Evolutionary conservation across 208 protist genomes (phyloP).

Genomic region (Leishmania arabica): DNA sequence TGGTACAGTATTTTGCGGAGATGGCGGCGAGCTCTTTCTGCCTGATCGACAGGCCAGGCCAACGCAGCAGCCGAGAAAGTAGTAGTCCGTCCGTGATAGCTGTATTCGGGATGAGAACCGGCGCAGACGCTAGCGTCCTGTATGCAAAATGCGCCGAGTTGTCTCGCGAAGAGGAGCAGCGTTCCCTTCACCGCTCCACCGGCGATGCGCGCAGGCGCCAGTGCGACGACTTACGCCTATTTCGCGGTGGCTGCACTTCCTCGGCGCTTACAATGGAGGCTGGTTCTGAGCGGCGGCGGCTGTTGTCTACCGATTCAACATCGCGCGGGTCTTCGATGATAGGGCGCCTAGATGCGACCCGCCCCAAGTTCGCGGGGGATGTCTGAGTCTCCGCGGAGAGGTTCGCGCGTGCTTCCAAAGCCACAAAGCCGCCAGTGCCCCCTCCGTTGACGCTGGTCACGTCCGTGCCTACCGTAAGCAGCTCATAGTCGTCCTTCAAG

Average conservation of each 20-base stretch:
- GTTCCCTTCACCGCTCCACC: neutral
- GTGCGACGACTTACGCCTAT: neutral
- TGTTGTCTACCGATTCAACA: neutral
- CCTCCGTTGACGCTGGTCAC: neutral
- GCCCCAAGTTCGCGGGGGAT: neutral
- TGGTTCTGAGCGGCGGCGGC: neutral
- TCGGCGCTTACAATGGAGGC: neutral
- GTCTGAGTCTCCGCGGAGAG: neutral
- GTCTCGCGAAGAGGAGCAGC: neutral
- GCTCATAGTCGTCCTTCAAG: neutral
- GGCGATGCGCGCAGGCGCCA: neutral
- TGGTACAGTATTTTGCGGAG: neutral
- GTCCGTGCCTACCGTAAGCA: neutral
- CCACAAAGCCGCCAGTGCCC: neutral
- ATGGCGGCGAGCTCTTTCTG: neutral
- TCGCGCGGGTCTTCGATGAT: neutral
- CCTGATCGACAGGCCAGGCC: neutral
- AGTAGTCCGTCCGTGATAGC: neutral
- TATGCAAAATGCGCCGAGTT: neutral
- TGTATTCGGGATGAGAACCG: neutral
- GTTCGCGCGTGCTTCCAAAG: neutral
- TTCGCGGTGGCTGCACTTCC: neutral
- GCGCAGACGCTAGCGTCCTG: neutral
- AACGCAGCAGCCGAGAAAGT: neutral
- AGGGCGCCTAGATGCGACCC: neutral